These are phyloP conservation scores for Knoxia roxburghii DNA, from an alignment of 257 asterid genomes.

Conservation along the genomic window DNA sequence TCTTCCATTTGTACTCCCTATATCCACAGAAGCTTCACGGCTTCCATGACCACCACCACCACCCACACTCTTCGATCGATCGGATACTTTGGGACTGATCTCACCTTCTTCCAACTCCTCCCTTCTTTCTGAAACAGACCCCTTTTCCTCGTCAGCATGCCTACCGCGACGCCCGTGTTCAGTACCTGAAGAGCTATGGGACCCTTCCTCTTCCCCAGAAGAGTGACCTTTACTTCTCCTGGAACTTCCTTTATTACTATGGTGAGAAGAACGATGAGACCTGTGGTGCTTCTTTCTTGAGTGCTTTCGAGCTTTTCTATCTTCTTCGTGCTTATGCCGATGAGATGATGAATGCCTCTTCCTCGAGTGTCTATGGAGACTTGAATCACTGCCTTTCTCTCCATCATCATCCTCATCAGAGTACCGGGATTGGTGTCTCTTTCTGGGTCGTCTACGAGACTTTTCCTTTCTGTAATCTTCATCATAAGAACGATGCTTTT, in stretches of 20 bases:
- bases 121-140: slow-evolving; percentile 22
- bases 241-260: slow-evolving; percentile 32
- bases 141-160: slow-evolving; percentile 18
- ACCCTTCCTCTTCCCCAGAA: slow-evolving; percentile 36
- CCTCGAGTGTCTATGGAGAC: slow-evolving; percentile 30
- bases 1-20: slow-evolving; percentile 20
- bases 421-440: slow-evolving; percentile 31
- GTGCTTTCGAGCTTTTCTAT: slow-evolving; percentile 24
- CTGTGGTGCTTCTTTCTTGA: slow-evolving; percentile 32
- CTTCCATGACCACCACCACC: slow-evolving; percentile 24
- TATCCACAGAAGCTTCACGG: slow-evolving; percentile 38
- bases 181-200: slow-evolving; percentile 31
- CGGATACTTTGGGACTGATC: slow-evolving; percentile 47
- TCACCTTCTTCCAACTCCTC: slow-evolving; percentile 77
- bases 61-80: slow-evolving; percentile 31
- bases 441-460: slow-evolving; percentile 34
- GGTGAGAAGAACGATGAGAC: slow-evolving; percentile 27
- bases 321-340: slow-evolving; percentile 26
- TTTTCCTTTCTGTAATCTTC: slow-evolving; percentile 27
- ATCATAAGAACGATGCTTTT: slow-evolving; percentile 28
- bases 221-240: slow-evolving; percentile 31
- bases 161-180: slow-evolving; percentile 12
- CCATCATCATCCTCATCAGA: slow-evolving; percentile 26
- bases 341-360: slow-evolving; percentile 43
- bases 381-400: slow-evolving; percentile 7